Evolutionary conservation across 2,329 filamentous ascomycete genomes (phyloP).

Genomic region (Talaromyces sp.): DNA sequence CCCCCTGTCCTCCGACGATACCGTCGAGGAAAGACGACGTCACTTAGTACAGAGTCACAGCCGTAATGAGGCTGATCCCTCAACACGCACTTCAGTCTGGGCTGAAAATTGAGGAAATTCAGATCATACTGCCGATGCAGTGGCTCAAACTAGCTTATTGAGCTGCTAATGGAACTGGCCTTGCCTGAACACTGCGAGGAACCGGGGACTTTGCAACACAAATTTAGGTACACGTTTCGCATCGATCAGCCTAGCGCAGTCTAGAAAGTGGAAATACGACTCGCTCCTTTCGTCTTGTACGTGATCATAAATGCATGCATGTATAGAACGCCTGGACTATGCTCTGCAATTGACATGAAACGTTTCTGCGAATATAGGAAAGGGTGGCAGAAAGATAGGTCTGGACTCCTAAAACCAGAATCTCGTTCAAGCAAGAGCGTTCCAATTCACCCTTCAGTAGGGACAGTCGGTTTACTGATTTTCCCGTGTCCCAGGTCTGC

Average conservation of each 20-base stretch:
- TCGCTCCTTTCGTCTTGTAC: neutral
- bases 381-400: neutral
- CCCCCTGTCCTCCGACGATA: too few species aligned
- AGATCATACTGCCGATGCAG: neutral
- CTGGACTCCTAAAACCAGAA: neutral
- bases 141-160: neutral
- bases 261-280: neutral
- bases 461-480: neutral
- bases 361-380: neutral
- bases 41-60: neutral
- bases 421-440: neutral
- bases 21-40: too few species aligned
- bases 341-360: neutral
- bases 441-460: neutral
- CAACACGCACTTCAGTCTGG: neutral
- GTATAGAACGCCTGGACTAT: neutral
- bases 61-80: neutral
- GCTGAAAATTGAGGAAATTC: neutral
- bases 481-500: neutral
- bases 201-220: neutral
- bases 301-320: neutral
- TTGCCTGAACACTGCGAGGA: neutral
- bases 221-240: neutral
- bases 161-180: neutral
- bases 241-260: neutral